Evolutionary conservation across 371 early-diverging fungal species (phyloP), one percentile per base, ranked within the genome.

Genomic region (Mucor plumbeus): DNA sequence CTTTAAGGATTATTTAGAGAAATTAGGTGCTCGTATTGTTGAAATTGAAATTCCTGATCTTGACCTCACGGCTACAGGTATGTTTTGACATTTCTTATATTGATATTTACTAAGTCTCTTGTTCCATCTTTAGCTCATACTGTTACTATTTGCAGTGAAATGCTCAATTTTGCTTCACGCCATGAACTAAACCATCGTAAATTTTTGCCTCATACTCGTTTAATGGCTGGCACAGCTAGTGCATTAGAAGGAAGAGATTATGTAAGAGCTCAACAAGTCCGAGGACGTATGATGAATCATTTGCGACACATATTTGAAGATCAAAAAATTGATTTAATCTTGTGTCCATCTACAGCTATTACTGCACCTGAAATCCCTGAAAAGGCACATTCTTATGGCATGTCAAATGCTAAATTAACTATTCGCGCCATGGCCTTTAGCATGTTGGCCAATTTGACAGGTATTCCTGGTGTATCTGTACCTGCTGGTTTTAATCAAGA

Each of bases 1-100:
- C 1, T 80, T 88, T 69, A 76, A 80, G 34, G 63, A 79, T n/a
- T 60, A 68, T 17, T 74, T 84, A 35, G 59, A 77, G 50, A 65
- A 64, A 7, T 70, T 78, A 43, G 92, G 92, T 7, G 94, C 92
- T 0, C 74, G 73, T 5, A 58, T 92, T 26, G 84, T 89, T 0
- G 86, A 87, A 17, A 81, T 92, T 65, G 79, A 75, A n/a, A 83
- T 91, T 62, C 89, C 89, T n/a, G 86, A 90, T 54, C 68, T 93
- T 4, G 81, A 87, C 19, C 68, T 82, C 34, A 72, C 76, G 17
- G 67, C 55, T n/a, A 69, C 47, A 53, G 79, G 79, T 79, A 74
- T 63, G 43, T 7, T 39, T 26, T 13, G 3, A n/a, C 36, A n/a
- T 5, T n/a, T 21, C 59, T 21, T 43, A 38, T 57, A 15, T 36